These are phyloP conservation scores for Podaxis sp. DNA, from an alignment of 768 basidiomycete species.

Conservation along the genomic window DNA sequence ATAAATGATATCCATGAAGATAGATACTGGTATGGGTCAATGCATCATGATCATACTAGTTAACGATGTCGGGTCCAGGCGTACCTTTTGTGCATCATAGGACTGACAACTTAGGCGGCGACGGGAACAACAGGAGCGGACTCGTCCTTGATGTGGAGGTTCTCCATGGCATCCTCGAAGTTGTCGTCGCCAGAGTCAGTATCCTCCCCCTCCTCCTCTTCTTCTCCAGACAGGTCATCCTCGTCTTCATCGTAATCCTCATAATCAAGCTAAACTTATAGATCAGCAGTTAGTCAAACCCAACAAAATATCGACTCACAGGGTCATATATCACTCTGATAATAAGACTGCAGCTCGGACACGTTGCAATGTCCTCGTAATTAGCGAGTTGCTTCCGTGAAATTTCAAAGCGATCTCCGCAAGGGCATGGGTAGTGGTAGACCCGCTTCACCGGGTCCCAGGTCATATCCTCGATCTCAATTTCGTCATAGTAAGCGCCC, in stretches of 20 bases:
- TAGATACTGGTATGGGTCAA: neutral
- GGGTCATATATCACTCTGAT: constrained; percentile 95
- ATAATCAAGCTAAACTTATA: constrained; percentile 64
- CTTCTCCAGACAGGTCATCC: constrained; percentile 42
- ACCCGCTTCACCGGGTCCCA: constrained; percentile 84
- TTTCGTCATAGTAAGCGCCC: constrained; percentile 93
- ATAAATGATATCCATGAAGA: neutral
- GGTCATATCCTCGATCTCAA: constrained; percentile 95
- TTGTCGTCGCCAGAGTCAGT: constrained; percentile 39
- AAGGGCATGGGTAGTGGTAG: constrained; percentile 97
- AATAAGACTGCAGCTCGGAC: constrained; percentile 93
- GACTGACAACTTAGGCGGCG: constrained; percentile 21
- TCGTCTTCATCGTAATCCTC: constrained; percentile 66
- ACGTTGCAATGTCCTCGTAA: constrained; percentile 93
- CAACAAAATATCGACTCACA: constrained; percentile 48
- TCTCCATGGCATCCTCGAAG: constrained; percentile 70
- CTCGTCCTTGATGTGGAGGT: constrained; percentile 47
- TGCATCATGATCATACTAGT: neutral
- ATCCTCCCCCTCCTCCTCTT: constrained; percentile 37
- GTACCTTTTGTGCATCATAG: neutral
- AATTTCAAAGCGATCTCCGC: constrained; percentile 98
- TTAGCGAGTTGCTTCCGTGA: constrained; percentile 78
- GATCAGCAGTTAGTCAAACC: constrained; percentile 10
- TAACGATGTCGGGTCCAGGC: neutral
- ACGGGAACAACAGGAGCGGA: constrained; percentile 21